Evolutionary conservation across 306 rosid species (phyloP), one percentile per base, ranked within the genome.

Genomic region (Styphnolobium japonicum): DNA sequence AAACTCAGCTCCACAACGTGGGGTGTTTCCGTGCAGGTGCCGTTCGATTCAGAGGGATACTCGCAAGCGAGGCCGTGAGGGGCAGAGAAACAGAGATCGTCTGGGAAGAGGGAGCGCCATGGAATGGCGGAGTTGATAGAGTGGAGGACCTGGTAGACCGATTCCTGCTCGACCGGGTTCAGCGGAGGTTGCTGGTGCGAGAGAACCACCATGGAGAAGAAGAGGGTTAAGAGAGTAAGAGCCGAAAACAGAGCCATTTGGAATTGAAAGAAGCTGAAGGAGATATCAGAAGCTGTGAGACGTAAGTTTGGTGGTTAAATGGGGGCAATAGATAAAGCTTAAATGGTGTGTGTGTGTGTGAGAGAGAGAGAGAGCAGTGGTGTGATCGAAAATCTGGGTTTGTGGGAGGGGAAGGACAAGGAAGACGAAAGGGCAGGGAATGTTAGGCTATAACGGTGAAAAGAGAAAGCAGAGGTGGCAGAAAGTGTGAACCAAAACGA

Each of bases 11-110:
- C 87, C 19, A 85, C 80, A 62, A 94, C 23, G 79, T 88, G 98
- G 3, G 23, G 77, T 2, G 90, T 31, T 2, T 78, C 5, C 19
- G 53, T 14, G 16, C 5, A 19, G 6, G 53, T 0, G 80, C 34
- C 2, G 37, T 46, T 7, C 37, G 60, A 40, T 1, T 76, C 67
- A 15, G 74, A 48, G 51, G 85, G 81, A 52, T 45, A 87, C 71
- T 88, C 92, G 46, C 97, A 94, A 27, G 83, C 85, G 66, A 90
- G 71, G 42, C 93, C 97, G 82, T 94, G 92, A 0, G 97, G 97
- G 16, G 89, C 82, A 15, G 90, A 80, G 81, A 75, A n/a, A 46
- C 97, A 92, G 76, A 92, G 67, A 64, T 92, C 91, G 7, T 87
- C 89, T 2, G 91, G 82, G 90, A 89, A 92, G 60, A 88, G 76